These are phyloP conservation scores for Gastrolobium bilobum DNA, from an alignment of 306 rosid genomes.

Conservation along the genomic window DNA sequence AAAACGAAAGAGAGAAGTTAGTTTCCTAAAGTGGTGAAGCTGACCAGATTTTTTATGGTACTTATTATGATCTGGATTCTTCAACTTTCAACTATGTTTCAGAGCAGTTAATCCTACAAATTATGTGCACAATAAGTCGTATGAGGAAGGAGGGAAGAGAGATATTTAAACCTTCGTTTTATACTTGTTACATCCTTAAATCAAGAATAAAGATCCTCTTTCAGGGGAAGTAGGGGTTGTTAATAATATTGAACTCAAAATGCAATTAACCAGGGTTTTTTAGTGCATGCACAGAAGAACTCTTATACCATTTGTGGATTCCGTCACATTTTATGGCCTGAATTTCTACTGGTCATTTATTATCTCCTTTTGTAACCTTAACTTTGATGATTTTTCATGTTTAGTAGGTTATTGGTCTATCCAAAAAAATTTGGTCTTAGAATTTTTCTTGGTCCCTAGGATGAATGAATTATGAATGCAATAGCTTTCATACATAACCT, in stretches of 20 bases:
- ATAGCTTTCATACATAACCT: too few relatives aligned
- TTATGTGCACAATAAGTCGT: neutral
- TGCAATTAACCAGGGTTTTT: conserved; percentile 13
- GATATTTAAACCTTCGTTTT: conserved; percentile 25
- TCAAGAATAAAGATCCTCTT: conserved; percentile 24
- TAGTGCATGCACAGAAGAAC: neutral
- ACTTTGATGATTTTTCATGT: too few relatives aligned
- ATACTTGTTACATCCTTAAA: conserved; percentile 17
- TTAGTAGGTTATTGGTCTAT: neutral
- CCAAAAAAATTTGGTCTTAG: neutral
- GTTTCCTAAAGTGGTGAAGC: conserved; percentile 36
- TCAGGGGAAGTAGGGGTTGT: conserved; percentile 34
- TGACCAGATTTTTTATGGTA: conserved; percentile 38
- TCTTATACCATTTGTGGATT: neutral
- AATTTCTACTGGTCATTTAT: neutral
- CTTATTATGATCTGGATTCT: conserved; percentile 39
- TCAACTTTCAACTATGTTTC: conserved; percentile 28
- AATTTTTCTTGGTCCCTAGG: too few relatives aligned
- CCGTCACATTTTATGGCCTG: neutral
- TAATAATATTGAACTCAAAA: conserved; percentile 33
- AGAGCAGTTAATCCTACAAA: conserved; percentile 37
- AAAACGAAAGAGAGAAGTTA: conserved; percentile 27
- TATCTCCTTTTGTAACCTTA: too few relatives aligned
- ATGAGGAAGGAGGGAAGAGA: conserved; percentile 9
- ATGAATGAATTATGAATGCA: too few relatives aligned